phyloP scores from a whole-genome alignment of 345 rosid species.

The Melastoma malabathricum region DNA sequence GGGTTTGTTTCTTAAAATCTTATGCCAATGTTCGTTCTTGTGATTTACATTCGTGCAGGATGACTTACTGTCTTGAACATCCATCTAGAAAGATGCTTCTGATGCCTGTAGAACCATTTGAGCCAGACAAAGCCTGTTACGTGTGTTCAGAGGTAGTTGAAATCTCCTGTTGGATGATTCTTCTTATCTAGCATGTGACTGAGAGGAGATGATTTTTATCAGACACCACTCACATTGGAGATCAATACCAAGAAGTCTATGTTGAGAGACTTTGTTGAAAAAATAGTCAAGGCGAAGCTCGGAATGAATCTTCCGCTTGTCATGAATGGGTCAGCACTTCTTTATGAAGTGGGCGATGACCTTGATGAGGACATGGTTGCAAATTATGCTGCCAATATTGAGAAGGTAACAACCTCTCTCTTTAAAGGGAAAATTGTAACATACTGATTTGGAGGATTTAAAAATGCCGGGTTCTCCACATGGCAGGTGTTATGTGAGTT shows the following conservation, averaged over 20 bases:
- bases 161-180: not conserved
- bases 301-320: constrained; percentile 86
- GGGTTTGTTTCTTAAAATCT: too few relatives aligned
- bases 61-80: constrained; percentile 94
- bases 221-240: constrained; percentile 85
- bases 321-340: constrained; percentile 71
- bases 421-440: not conserved
- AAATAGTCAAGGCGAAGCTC: constrained; percentile 83
- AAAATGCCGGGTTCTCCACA: constrained; percentile 1
- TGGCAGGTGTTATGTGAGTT: constrained; percentile 63
- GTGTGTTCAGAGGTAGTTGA: constrained; percentile 82
- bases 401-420: constrained; percentile 41
- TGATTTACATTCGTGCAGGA: constrained; percentile 29
- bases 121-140: constrained; percentile 82
- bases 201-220: constrained; percentile 13
- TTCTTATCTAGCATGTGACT: constrained; percentile 1
- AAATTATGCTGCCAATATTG: constrained; percentile 79
- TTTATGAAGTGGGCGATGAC: constrained; percentile 96
- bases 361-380: constrained; percentile 68
- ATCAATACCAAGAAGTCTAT: constrained; percentile 61
- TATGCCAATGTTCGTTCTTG: too few relatives aligned
- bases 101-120: constrained; percentile 91
- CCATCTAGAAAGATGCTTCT: constrained; percentile 77
- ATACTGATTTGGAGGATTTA: not conserved
- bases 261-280: constrained; percentile 85